Percentiles rank a stretch among this genome's conserved stretches.
phyloP scores from a whole-genome alignment of 129 eudicot genomes.

The Flaveria sonorensis region DNA sequence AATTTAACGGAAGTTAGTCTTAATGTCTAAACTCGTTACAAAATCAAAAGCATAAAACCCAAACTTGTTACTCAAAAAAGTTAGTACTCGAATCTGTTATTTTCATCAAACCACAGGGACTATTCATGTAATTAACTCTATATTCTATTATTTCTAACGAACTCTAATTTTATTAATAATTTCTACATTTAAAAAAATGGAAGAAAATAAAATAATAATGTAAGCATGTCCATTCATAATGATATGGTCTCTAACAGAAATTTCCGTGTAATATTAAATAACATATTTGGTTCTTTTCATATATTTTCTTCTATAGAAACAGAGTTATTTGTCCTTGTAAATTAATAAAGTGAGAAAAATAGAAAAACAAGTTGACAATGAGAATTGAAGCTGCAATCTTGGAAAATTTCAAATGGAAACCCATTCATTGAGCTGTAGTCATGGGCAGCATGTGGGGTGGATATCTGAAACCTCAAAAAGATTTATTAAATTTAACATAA shows the following conservation, averaged over 20 bases:
- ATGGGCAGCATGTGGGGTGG: conserved; percentile 42
- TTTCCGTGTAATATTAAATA: conserved; percentile 21
- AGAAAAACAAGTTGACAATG: conserved; percentile 33
- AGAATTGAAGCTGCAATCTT: conserved; percentile 30
- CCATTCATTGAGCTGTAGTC: conserved; percentile 47
- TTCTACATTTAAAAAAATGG: not conserved
- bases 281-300: not conserved
- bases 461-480: conserved; percentile 21
- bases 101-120: too few relatives aligned
- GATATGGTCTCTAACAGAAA: conserved; percentile 3
- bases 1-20: too few relatives aligned
- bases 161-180: not conserved
- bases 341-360: conserved; percentile 14
- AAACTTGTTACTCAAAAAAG: too few relatives aligned
- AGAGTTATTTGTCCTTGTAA: conserved; percentile 24
- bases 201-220: not conserved
- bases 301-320: conserved; percentile 19
- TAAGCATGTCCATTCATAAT: not conserved
- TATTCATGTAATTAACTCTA: too few relatives aligned
- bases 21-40: too few relatives aligned
- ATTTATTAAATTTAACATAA: not conserved
- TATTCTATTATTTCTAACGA: not conserved
- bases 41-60: too few relatives aligned
- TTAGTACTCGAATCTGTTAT: too few relatives aligned
- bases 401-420: conserved; percentile 34